A percentile compares a stretch with the other conserved stretches of the same genome.
phyloP scores from a whole-genome alignment of 768 basidiomycete genomes.

The Leccinum incarnatum region DNA sequence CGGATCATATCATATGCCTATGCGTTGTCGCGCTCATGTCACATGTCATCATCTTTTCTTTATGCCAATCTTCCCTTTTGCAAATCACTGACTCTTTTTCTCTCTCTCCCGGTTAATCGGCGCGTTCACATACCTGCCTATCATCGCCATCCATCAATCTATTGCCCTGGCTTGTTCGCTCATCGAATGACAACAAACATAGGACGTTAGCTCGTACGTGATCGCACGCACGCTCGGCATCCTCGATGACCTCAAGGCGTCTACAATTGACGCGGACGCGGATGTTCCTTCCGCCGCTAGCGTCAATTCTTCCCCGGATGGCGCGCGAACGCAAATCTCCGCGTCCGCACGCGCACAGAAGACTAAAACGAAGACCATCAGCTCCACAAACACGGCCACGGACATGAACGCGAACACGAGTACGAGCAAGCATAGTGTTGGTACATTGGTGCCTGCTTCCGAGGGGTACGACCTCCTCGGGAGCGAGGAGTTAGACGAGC shows the following conservation, averaged over 20 bases:
- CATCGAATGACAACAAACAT: conserved; percentile 1
- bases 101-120: background rate
- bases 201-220: conserved; percentile 81
- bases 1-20: conserved; percentile 1
- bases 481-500: conserved; percentile 13
- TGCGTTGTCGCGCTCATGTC: background rate
- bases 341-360: background rate
- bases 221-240: conserved; percentile 81
- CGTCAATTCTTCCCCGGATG: background rate
- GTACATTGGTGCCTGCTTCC: conserved; percentile 2
- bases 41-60: background rate
- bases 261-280: conserved; percentile 51
- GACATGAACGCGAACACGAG: background rate
- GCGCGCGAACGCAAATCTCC: background rate
- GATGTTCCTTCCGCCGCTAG: background rate
- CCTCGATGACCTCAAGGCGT: conserved; percentile 70
- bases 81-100: conserved; percentile 12
- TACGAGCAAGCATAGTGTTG: background rate
- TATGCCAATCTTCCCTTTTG: background rate
- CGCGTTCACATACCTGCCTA: background rate
- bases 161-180: background rate
- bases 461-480: conserved; percentile 5
- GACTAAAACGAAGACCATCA: background rate
- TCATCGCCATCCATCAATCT: background rate
- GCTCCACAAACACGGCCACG: background rate